phyloP scores from a whole-genome alignment of 371 early-diverging fungal species.

The Pancytospora philotis region DNA sequence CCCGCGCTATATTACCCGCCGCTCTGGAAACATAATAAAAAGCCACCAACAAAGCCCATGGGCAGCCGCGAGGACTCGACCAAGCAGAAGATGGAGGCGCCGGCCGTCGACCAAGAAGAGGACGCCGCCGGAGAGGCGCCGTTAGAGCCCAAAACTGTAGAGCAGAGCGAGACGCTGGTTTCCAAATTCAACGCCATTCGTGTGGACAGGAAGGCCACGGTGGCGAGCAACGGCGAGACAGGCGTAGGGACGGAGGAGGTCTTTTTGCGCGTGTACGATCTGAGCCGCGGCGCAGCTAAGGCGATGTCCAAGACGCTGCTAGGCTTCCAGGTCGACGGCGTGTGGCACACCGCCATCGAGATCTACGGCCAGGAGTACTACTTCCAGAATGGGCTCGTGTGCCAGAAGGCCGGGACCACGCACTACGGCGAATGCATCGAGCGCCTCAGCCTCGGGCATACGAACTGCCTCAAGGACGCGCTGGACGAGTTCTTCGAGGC shows the following conservation, averaged over 20 bases:
- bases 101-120: no score
- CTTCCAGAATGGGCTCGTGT: constrained; percentile 66
- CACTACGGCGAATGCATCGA: constrained; percentile 37
- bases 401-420: constrained; percentile 15
- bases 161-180: no score
- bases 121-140: no score
- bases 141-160: no score
- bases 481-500: constrained; percentile 40
- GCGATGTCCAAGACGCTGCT: not conserved
- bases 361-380: constrained; percentile 72
- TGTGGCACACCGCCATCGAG: constrained; percentile 74
- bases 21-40: no score
- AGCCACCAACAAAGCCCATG: no score
- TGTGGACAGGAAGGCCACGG: constrained; percentile 9
- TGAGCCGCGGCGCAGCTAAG: constrained; percentile 14
- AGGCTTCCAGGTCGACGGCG: constrained; percentile 48
- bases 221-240: not conserved
- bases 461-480: constrained; percentile 32
- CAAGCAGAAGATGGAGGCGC: no score
- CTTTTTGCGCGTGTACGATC: constrained; percentile 38
- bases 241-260: constrained; percentile 24
- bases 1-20: no score
- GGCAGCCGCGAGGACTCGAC: no score
- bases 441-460: constrained; percentile 44
- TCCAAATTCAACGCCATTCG: no score